Evolutionary conservation across 305 asterid species (phyloP).

Genomic region (Solanum hybrid): DNA sequence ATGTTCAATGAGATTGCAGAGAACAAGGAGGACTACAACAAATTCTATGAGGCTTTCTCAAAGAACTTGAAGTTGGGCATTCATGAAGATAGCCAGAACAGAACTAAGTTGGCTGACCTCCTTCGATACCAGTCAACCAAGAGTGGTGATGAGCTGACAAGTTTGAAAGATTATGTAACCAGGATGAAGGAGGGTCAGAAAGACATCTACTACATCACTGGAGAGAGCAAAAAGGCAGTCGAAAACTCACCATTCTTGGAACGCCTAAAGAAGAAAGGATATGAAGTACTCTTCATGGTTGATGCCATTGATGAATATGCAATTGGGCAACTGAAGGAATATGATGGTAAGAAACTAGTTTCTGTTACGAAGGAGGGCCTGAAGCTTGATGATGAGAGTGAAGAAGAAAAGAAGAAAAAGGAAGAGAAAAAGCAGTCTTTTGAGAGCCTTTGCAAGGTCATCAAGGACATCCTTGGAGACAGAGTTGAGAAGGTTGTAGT

Average conservation of each 20-base stretch:
- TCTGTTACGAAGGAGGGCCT: constrained; percentile 68
- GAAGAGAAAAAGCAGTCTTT: constrained; percentile 50
- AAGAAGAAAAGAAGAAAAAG: constrained; percentile 49
- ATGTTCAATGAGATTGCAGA: constrained; percentile 67
- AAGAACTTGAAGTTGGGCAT: constrained; percentile 70
- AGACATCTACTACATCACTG: constrained; percentile 63
- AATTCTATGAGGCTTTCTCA: constrained; percentile 58
- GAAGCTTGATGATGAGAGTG: constrained; percentile 50
- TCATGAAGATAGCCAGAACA: constrained; percentile 66
- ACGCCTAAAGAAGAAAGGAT: constrained; percentile 71
- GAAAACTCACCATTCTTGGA: constrained; percentile 71
- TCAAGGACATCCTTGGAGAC: constrained; percentile 58
- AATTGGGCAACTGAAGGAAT: constrained; percentile 53
- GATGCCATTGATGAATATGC: constrained; percentile 78
- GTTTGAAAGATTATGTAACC: constrained; percentile 63
- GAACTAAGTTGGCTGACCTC: constrained; percentile 52
- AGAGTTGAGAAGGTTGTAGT: constrained; percentile 48
- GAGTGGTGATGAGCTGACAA: constrained; percentile 69
- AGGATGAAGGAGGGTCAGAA: constrained; percentile 80
- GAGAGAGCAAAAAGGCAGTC: constrained; percentile 65
- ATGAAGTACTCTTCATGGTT: constrained; percentile 66
- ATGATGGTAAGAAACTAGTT: constrained; percentile 63
- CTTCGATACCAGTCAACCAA: constrained; percentile 60
- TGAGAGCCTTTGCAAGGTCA: constrained; percentile 57
- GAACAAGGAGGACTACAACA: constrained; percentile 66